A percentile compares a stretch with the other conserved stretches of the same genome.
Conservation (phyloP, 805 yeast species). For the Wickerhamiella allomyrinae region DNA sequence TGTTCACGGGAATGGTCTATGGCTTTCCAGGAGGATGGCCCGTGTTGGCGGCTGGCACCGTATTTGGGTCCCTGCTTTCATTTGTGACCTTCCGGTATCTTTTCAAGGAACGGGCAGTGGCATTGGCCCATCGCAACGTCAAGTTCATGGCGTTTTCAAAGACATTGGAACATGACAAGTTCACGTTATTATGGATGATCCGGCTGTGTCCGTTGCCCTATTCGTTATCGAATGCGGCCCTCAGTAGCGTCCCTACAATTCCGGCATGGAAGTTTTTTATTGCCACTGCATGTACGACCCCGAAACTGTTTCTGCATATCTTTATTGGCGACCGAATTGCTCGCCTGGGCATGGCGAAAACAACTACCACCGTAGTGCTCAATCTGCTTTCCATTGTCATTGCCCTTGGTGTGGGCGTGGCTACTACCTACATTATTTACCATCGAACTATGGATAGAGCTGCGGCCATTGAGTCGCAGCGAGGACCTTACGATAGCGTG, state of each 20-base stretch:
- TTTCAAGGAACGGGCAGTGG: slow-evolving; percentile 42
- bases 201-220: slow-evolving; percentile 88
- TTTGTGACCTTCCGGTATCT: slow-evolving; percentile 52
- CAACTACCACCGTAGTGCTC: slow-evolving; percentile 37
- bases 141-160: slow-evolving; percentile 61
- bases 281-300: slow-evolving; percentile 66
- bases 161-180: slow-evolving; percentile 56
- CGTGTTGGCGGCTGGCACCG: slow-evolving; percentile 50
- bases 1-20: slow-evolving; percentile 64
- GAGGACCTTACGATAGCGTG: not conserved
- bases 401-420: slow-evolving; percentile 39
- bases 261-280: slow-evolving; percentile 44
- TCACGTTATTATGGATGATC: slow-evolving; percentile 53
- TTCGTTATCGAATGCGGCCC: slow-evolving; percentile 81
- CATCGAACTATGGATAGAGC: slow-evolving; percentile 28
- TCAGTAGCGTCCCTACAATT: slow-evolving; percentile 75
- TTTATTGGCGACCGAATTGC: slow-evolving; percentile 68
- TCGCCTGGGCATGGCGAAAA: slow-evolving; percentile 42
- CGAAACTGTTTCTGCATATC: slow-evolving; percentile 62
- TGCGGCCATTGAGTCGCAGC: slow-evolving; percentile 18
- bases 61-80: slow-evolving; percentile 61
- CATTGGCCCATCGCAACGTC: slow-evolving; percentile 45
- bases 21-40: slow-evolving; percentile 77
- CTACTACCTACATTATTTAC: slow-evolving; percentile 58
- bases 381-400: slow-evolving; percentile 48